These are phyloP conservation scores for Tylopilus sp. DNA, from an alignment of 1,284 basidiomycete genomes.

Conservation along the genomic window DNA sequence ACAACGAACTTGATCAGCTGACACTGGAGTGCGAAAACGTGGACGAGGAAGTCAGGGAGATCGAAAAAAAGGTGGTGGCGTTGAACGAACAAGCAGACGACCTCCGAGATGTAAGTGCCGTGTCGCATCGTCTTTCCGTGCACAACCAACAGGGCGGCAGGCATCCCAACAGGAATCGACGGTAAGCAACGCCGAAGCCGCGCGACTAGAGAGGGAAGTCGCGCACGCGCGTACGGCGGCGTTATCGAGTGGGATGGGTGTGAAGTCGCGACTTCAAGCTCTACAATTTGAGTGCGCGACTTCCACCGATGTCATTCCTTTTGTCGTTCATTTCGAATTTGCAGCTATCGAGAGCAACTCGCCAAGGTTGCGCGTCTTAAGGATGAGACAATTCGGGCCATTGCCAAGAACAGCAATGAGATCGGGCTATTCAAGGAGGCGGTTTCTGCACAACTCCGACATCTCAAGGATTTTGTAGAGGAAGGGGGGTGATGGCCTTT, in stretches of 20 bases:
- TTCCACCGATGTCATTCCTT: neutral
- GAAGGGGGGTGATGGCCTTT: slow-evolving; percentile 34
- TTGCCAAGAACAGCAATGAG: slow-evolving; percentile 76
- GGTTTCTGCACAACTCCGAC: slow-evolving; percentile 62
- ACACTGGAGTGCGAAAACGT: slow-evolving; percentile 74
- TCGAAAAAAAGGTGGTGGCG: slow-evolving; percentile 65
- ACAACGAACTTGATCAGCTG: slow-evolving; percentile 74
- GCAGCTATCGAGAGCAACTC: slow-evolving; percentile 70
- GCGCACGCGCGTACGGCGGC: slow-evolving; percentile 69
- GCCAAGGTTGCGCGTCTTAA: slow-evolving; percentile 66
- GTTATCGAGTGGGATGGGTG: slow-evolving; percentile 71
- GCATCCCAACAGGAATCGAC: slow-evolving; percentile 70
- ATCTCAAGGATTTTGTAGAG: slow-evolving; percentile 65
- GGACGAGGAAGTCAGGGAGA: slow-evolving; percentile 64
- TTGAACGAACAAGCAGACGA: slow-evolving; percentile 76
- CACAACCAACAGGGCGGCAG: slow-evolving; percentile 35
- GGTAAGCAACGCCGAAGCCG: slow-evolving; percentile 58
- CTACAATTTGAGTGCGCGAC: slow-evolving; percentile 53
- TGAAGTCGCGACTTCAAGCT: slow-evolving; percentile 70
- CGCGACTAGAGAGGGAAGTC: slow-evolving; percentile 62
- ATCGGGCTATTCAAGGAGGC: slow-evolving; percentile 75
- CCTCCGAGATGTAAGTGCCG: slow-evolving; percentile 61
- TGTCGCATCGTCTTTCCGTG: neutral
- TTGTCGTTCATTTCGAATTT: slow-evolving; percentile 5
- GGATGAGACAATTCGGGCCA: slow-evolving; percentile 74